Evolutionary conservation across 768 basidiomycete genomes (phyloP).

Genomic region (Lentinula raphanica): DNA sequence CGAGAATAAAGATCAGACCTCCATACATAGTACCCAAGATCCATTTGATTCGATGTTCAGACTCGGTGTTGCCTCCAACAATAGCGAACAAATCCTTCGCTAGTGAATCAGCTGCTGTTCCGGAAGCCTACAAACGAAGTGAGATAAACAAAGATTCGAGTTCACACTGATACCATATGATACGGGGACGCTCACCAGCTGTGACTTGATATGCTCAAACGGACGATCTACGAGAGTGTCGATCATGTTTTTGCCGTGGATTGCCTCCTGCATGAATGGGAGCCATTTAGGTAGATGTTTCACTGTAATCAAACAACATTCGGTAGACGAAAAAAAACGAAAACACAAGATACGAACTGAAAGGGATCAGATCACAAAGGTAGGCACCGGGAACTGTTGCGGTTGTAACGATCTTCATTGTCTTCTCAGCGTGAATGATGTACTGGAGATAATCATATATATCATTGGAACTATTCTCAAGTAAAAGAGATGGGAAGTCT

Average conservation of each 20-base stretch:
- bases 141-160: too few species aligned
- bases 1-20: constrained; percentile 7
- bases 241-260: constrained; percentile 5
- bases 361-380: constrained; percentile 22
- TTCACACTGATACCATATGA: background rate
- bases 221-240: constrained; percentile 12
- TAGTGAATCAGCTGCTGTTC: constrained; percentile 11
- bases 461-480: background rate
- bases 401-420: constrained; percentile 19
- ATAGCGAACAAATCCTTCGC: constrained; percentile 6
- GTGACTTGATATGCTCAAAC: constrained; percentile 15
- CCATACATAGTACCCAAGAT: constrained; percentile 15
- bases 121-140: background rate
- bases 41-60: constrained; percentile 9
- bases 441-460: constrained; percentile 16
- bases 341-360: constrained; percentile 10
- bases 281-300: constrained; percentile 22
- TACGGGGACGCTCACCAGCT: background rate
- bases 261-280: constrained; percentile 13
- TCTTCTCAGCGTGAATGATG: constrained; percentile 20
- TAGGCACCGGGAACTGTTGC: constrained; percentile 24
- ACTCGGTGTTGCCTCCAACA: background rate
- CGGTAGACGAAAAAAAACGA: background rate
- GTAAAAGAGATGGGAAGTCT: background rate
- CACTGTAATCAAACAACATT: constrained; percentile 11